Evolutionary conservation across 495 filamentous ascomycete genomes (phyloP).

Genomic region (Clohesyomyces aquaticus): DNA sequence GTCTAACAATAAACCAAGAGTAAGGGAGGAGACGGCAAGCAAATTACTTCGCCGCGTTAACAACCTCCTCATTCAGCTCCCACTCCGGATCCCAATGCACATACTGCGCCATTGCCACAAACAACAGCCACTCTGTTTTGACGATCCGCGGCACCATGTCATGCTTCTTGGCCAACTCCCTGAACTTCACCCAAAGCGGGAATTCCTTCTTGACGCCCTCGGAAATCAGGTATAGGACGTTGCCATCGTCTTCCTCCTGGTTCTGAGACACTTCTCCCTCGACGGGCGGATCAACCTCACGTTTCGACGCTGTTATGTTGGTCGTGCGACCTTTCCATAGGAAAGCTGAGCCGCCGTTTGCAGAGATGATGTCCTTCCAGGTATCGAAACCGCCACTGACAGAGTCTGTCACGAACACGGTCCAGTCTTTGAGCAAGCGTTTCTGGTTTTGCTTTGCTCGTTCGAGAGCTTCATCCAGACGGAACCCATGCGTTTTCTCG

Average conservation of each 20-base stretch:
- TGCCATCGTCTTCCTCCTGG: constrained; percentile 59
- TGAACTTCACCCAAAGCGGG: constrained; percentile 78
- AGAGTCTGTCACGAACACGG: constrained; percentile 77
- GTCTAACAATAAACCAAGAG: too few species aligned
- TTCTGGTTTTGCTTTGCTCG: constrained; percentile 76
- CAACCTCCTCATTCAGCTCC: constrained; percentile 43
- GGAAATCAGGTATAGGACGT: constrained; percentile 41
- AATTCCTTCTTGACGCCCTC: constrained; percentile 59
- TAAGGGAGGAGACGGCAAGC: not conserved
- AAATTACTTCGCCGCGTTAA: constrained; percentile 8
- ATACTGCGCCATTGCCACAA: constrained; percentile 84
- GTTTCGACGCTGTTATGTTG: constrained; percentile 56
- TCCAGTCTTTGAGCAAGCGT: constrained; percentile 69
- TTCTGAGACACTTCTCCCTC: constrained; percentile 56
- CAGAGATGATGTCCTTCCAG: constrained; percentile 79
- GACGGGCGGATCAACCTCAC: constrained; percentile 39
- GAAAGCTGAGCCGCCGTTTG: constrained; percentile 82
- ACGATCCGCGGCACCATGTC: constrained; percentile 78
- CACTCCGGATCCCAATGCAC: constrained; percentile 67
- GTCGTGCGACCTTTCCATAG: constrained; percentile 71
- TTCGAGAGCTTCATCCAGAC: constrained; percentile 63
- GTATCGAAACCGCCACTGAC: constrained; percentile 81
- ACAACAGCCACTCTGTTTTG: constrained; percentile 82
- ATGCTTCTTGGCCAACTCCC: constrained; percentile 70
- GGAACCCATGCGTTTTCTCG: constrained; percentile 70